Conservation (phyloP, 2,329 filamentous ascomycete genomes). For the Eutypa lata region DNA sequence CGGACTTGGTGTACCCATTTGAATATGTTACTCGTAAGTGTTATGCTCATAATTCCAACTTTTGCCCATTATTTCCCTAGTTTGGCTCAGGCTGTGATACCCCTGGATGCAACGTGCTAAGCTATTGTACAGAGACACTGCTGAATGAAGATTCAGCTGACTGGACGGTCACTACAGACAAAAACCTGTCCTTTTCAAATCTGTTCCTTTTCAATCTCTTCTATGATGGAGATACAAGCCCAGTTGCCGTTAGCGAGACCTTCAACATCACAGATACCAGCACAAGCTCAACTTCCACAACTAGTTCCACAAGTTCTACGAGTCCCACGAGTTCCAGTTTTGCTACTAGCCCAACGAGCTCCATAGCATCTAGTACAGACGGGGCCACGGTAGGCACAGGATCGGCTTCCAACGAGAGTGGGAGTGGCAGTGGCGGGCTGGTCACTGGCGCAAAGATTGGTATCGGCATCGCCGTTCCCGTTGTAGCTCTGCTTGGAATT, state of each 20-base stretch:
- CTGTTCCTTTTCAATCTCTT: conserved; percentile 1
- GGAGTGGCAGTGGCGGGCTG: no score
- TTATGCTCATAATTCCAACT: background rate
- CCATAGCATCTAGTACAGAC: no score
- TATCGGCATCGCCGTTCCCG: background rate
- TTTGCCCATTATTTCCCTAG: no score
- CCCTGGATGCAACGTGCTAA: no score
- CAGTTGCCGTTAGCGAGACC: background rate
- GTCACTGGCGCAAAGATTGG: background rate
- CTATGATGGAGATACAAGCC: conserved; percentile 1
- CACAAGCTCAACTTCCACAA: background rate
- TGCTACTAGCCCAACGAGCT: background rate
- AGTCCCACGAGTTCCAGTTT: background rate
- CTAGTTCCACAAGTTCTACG: background rate
- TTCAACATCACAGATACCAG: conserved; percentile 3
- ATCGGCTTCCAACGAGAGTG: no score
- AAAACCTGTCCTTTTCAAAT: background rate
- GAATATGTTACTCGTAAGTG: conserved; percentile 3
- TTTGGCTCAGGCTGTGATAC: no score
- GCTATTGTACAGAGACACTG: background rate
- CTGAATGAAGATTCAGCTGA: background rate
- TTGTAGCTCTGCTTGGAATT: background rate
- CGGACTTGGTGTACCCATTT: conserved; percentile 2
- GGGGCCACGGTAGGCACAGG: no score
- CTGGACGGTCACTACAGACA: background rate